These are phyloP conservation scores for Epithemia pelagica DNA, from an alignment of 108 stramenopile species.

Conservation along the genomic window DNA sequence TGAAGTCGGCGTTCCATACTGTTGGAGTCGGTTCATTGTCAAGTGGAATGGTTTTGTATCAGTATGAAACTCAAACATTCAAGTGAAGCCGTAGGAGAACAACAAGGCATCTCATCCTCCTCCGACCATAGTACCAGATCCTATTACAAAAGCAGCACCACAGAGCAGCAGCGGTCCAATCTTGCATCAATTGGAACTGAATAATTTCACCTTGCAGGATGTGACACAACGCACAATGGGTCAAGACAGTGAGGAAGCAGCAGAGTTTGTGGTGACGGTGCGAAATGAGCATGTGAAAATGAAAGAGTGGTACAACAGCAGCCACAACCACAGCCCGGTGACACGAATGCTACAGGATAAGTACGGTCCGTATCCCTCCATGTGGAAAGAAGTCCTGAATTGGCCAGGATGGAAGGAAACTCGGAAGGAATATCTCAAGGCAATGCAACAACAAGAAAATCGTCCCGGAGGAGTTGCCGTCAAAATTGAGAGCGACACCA, in stretches of 20 bases:
- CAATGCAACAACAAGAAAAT: not conserved
- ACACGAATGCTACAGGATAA: constrained; percentile 32
- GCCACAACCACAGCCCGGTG: constrained; percentile 10
- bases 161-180: no score
- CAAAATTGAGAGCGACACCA: not conserved
- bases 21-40: no score
- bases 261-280: constrained; percentile 76
- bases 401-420: constrained; percentile 86
- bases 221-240: no score
- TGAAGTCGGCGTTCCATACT: no score
- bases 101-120: no score
- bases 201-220: no score
- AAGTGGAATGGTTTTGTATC: no score
- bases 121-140: no score
- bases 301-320: constrained; percentile 72
- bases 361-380: constrained; percentile 64
- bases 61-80: no score
- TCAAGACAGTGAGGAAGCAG: constrained; percentile 59
- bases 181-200: no score
- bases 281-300: constrained; percentile 69
- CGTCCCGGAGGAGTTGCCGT: not conserved
- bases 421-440: constrained; percentile 45
- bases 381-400: constrained; percentile 79
- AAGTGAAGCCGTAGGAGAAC: no score
- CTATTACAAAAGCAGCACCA: no score